Conservation (phyloP, 208 protist species). For the Crithidia bombi region DNA sequence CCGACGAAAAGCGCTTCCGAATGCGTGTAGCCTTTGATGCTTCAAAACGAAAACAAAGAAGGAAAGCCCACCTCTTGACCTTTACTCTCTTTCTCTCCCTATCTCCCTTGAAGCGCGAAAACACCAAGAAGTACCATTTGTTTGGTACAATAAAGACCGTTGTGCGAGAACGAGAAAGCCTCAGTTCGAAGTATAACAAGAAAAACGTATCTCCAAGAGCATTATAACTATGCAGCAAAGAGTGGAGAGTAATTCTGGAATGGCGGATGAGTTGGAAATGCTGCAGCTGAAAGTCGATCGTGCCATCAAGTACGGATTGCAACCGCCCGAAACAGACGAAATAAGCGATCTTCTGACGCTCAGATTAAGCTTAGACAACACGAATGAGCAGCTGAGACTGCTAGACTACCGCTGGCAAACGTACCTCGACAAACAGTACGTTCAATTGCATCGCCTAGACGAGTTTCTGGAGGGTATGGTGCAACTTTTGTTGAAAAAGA, state of each 20-base stretch:
- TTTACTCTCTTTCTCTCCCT: no score
- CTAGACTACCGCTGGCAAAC: conserved; percentile 73
- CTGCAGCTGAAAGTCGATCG: conserved; percentile 33
- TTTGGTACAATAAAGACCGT: no score
- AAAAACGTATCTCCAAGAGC: not conserved
- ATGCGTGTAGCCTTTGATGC: no score
- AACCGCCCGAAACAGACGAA: conserved; percentile 30
- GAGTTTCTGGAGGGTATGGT: conserved; percentile 57
- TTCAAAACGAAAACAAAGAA: no score
- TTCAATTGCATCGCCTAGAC: conserved; percentile 46
- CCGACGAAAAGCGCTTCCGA: no score
- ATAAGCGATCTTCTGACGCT: conserved; percentile 31
- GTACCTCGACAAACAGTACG: conserved; percentile 56
- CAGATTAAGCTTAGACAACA: conserved; percentile 26
- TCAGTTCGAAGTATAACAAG: no score
- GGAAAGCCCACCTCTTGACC: no score
- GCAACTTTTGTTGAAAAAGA: conserved; percentile 47
- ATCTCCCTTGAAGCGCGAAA: no score
- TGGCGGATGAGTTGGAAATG: conserved; percentile 18
- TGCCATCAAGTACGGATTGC: conserved; percentile 33
- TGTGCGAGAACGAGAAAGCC: no score
- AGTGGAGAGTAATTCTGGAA: not conserved
- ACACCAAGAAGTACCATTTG: no score
- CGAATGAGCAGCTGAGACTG: conserved; percentile 41
- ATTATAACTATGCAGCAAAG: conserved; percentile 3